Percentiles rank a stretch among this genome's conserved stretches.
Evolutionary conservation across 805 yeast species (phyloP).

Genomic region (Scheffersomyces lignosus): DNA sequence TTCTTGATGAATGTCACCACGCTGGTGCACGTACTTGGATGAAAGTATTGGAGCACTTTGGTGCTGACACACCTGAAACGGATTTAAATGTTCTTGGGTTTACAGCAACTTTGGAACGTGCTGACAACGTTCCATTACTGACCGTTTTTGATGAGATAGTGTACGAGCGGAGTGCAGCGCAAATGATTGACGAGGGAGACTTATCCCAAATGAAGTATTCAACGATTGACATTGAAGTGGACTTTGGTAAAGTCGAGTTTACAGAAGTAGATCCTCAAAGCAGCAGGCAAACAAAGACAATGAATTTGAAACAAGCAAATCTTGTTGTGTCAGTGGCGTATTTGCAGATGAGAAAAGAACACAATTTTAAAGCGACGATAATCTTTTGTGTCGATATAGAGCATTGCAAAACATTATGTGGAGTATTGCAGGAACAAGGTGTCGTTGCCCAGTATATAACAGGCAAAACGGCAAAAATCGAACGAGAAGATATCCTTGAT

Average conservation of each 20-base stretch:
- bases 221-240: slow-evolving; percentile 50
- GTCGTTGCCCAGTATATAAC: slow-evolving; percentile 72
- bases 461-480: slow-evolving; percentile 56
- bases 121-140: slow-evolving; percentile 64
- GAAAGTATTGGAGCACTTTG: slow-evolving; percentile 58
- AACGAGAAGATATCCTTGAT: slow-evolving; percentile 51
- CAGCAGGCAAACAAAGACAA: slow-evolving; percentile 32
- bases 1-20: slow-evolving; percentile 93
- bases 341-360: slow-evolving; percentile 31
- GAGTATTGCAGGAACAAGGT: slow-evolving; percentile 55
- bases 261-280: too few relatives aligned
- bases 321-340: slow-evolving; percentile 57
- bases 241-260: too few relatives aligned
- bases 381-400: slow-evolving; percentile 75
- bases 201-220: slow-evolving; percentile 69
- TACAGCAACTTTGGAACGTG: slow-evolving; percentile 81
- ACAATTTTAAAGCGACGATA: slow-evolving; percentile 58
- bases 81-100: slow-evolving; percentile 71
- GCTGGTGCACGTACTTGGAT: slow-evolving; percentile 72
- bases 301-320: slow-evolving; percentile 61
- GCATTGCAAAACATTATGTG: slow-evolving; percentile 60
- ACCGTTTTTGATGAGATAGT: slow-evolving; percentile 70
- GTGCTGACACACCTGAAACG: slow-evolving; percentile 41
- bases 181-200: slow-evolving; percentile 69
- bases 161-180: slow-evolving; percentile 61